A percentile compares a stretch with the other conserved stretches of the same genome.
These are phyloP conservation scores for Xylariaceae sp. DNA, from an alignment of 2,329 filamentous ascomycete species.

Conservation along the genomic window DNA sequence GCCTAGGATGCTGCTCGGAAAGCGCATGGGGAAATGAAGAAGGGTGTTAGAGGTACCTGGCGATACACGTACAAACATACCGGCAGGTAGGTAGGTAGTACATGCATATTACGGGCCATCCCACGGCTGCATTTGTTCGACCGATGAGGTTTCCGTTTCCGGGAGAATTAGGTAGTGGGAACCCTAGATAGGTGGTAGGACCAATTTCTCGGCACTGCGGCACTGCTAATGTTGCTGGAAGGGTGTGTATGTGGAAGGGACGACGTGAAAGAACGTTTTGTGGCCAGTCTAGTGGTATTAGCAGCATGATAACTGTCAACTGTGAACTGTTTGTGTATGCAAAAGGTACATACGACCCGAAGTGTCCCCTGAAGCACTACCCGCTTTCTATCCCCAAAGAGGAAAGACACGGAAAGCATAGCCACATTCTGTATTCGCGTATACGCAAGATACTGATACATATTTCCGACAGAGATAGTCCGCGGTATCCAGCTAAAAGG, in stretches of 20 bases:
- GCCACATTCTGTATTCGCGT: too few species aligned
- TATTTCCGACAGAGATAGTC: too few species aligned
- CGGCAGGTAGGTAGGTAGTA: background rate
- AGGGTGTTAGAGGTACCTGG: constrained; percentile 1
- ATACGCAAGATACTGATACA: too few species aligned
- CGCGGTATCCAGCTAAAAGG: too few species aligned
- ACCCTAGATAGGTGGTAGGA: background rate
- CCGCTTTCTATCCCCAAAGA: constrained; percentile 8
- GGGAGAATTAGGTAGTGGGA: constrained; percentile 14
- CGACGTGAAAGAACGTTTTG: background rate
- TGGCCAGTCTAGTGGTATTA: constrained; percentile 3
- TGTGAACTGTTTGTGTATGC: background rate
- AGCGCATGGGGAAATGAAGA: constrained; percentile 16
- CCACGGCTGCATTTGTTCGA: constrained; percentile 21
- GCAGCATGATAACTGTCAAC: constrained; percentile 6
- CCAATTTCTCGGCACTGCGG: constrained; percentile 5
- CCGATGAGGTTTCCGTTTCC: constrained; percentile 13
- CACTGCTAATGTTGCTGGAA: constrained; percentile 3
- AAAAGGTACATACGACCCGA: too few species aligned
- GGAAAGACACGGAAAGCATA: constrained; percentile 4
- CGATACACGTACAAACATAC: too few species aligned
- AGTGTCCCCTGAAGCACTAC: constrained; percentile 12
- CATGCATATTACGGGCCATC: background rate
- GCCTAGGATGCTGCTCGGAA: background rate
- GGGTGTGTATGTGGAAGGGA: background rate